Conservation (phyloP, 1,284 basidiomycete species). For the Cutaneotrichosporon curvatum region DNA sequence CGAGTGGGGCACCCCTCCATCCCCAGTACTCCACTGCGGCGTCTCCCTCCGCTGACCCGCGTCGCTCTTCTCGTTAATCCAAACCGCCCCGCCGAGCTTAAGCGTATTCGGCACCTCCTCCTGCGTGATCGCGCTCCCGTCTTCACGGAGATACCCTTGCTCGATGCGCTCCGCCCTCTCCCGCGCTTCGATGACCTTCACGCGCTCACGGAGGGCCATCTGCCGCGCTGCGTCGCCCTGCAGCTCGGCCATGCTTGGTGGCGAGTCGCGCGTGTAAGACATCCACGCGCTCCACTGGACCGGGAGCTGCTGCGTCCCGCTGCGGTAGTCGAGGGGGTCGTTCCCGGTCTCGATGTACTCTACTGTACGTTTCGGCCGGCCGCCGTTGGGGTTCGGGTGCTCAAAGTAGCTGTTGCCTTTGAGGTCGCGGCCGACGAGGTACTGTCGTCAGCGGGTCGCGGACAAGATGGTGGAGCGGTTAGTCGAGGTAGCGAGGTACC, state of each 20-base stretch:
- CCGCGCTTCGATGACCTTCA: constrained; percentile 32
- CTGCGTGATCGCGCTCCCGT: constrained; percentile 12
- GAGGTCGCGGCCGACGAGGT: constrained; percentile 19
- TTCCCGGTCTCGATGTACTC: constrained; percentile 23
- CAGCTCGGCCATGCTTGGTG: constrained; percentile 32
- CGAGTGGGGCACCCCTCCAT: background rate
- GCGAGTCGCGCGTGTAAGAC: constrained; percentile 31
- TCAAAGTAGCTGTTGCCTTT: constrained; percentile 31
- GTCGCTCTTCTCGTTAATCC: no score
- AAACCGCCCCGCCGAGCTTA: no score
- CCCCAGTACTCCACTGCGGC: background rate
- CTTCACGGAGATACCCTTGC: constrained; percentile 37
- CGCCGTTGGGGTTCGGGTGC: constrained; percentile 21
- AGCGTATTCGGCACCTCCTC: background rate
- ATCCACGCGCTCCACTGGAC: constrained; percentile 36
- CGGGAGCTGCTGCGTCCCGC: constrained; percentile 27
- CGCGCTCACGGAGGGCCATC: constrained; percentile 18
- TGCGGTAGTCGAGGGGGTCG: constrained; percentile 19
- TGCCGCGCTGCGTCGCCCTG: constrained; percentile 26
- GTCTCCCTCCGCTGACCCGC: background rate
- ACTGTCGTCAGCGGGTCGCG: background rate
- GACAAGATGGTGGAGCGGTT: no score
- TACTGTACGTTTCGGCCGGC: constrained; percentile 23
- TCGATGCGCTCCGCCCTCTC: constrained; percentile 38
- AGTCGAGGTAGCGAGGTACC: no score